Conservation (phyloP, 495 filamentous ascomycete species). For the Lindgomyces ingoldianus region DNA sequence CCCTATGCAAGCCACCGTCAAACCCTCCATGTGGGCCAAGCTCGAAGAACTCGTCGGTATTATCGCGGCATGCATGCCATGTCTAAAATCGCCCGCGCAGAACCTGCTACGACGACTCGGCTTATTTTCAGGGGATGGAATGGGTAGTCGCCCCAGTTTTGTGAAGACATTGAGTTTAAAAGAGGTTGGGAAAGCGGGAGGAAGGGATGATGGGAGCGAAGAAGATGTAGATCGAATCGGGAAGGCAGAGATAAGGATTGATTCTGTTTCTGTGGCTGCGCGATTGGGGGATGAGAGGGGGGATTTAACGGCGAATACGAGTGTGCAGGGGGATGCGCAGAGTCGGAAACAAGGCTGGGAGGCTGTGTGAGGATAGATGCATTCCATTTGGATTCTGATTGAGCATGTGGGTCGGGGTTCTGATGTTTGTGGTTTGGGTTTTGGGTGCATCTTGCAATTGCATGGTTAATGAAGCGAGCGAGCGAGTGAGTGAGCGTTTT, state of each 20-base stretch:
- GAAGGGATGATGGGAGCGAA: background rate
- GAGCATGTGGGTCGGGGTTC: too few relatives aligned
- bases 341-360: background rate
- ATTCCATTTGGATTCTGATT: too few relatives aligned
- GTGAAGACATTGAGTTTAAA: background rate
- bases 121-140: background rate
- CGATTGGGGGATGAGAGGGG: background rate
- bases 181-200: background rate
- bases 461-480: too few relatives aligned
- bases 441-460: too few relatives aligned
- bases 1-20: conserved; percentile 23
- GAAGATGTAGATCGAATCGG: background rate
- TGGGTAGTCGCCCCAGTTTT: background rate
- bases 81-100: conserved; percentile 19
- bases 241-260: background rate
- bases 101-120: conserved; percentile 6
- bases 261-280: too few relatives aligned
- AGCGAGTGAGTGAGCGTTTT: too few relatives aligned
- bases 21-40: conserved; percentile 27
- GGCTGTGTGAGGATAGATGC: background rate
- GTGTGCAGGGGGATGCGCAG: background rate
- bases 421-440: too few relatives aligned
- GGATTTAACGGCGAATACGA: background rate
- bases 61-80: conserved; percentile 20
- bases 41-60: conserved; percentile 28